Base-by-base conservation (phyloP, 768 basidiomycete species). In the Tulasnella calospora region DNA sequence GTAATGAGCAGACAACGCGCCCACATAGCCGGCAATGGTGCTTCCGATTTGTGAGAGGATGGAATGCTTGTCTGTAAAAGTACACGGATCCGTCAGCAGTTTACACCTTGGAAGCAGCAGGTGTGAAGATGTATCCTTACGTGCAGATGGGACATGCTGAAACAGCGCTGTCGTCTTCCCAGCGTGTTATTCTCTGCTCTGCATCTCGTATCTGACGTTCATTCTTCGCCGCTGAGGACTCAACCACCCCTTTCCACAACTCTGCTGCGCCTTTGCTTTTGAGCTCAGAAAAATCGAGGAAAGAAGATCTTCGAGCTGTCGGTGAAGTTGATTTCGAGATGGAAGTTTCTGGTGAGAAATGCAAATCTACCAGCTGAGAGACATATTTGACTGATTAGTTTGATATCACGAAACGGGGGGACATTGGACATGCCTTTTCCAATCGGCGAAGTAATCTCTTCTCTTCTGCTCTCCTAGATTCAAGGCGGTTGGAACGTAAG, bases 11-110 rank as follows among this genome's bases (percentile, higher is more conserved):
- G 17, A 98, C 90, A 55, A 98, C 93, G 77, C 91, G 88, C 0
- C 97, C 97, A 81, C 97, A 99, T 19, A 98, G 86, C 12, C 97
- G 91, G 83, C 97, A 99, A 82, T 99, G 97, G 81, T 99, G 97
- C 85, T 97, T 97, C 19, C 97, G 90, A 81, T 95, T 97, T 0
- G 95, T 94, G 3, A 99, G 85, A 0, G 94, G 90, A 82, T 96
- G 93, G 83, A 99, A 99, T 1, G 92, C 89, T 1, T 85, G 73
- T 89, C 87, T 81, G 89, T 90, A 30, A 8, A 73, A 41, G 15
- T 12, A 80, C 9, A n/a, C 44, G 70, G 41, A 33, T 27, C 57
- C 13, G 51, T 38, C 23, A 61, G 19, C 51, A 19, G n/a, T 55
- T 21, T 55, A 61, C 23, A 12, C 57, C 8, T 30, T 27, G 23